Conservation (phyloP, 306 rosid species). For the Argentina anserina region DNA sequence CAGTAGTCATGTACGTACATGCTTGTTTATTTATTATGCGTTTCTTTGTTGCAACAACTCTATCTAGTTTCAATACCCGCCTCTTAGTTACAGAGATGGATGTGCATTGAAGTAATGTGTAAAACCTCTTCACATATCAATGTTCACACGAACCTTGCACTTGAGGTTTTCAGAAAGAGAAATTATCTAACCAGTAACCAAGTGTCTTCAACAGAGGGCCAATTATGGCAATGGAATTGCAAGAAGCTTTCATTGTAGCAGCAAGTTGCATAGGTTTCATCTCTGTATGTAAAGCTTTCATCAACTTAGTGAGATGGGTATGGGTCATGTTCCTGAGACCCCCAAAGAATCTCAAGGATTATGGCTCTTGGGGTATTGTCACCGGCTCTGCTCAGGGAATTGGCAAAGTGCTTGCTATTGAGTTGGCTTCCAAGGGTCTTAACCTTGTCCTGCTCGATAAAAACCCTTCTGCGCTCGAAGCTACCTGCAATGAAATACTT, state of each 20-base stretch:
- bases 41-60: too few relatives aligned
- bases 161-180: too few relatives aligned
- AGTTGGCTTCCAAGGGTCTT: slow-evolving; percentile 50
- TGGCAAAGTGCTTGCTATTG: slow-evolving; percentile 59
- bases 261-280: slow-evolving; percentile 40
- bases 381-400: slow-evolving; percentile 84
- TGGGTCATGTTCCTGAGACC: slow-evolving; percentile 60
- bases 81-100: too few relatives aligned
- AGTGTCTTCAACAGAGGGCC: too few relatives aligned
- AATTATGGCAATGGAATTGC: slow-evolving; percentile 8
- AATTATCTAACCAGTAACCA: too few relatives aligned
- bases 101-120: too few relatives aligned
- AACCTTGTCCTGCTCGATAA: slow-evolving; percentile 26
- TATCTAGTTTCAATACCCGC: too few relatives aligned
- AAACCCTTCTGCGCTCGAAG: slow-evolving; percentile 27
- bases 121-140: too few relatives aligned
- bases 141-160: not conserved
- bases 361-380: slow-evolving; percentile 71
- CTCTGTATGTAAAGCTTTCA: slow-evolving; percentile 13
- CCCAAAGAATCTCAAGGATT: slow-evolving; percentile 58
- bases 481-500: slow-evolving; percentile 25
- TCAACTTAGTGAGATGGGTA: slow-evolving; percentile 42
- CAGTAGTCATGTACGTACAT: not conserved
- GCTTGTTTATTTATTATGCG: not conserved
- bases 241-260: not conserved